Conservation (phyloP, 805 yeast genomes). For the Ogataea naganishii region DNA sequence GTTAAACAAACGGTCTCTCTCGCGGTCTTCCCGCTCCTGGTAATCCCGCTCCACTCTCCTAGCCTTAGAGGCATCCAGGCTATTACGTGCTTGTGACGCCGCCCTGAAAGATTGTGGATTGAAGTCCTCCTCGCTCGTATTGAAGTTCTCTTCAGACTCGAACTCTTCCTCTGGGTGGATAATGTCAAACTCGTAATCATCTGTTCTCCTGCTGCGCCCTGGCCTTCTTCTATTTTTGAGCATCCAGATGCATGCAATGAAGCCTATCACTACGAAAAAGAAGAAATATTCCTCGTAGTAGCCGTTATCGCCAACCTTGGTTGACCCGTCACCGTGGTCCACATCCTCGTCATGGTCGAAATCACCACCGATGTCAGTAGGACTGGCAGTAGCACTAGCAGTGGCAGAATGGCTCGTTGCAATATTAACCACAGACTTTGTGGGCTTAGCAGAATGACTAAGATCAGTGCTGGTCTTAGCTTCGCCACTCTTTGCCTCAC, state of each 20-base stretch:
- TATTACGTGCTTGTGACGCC: conserved; percentile 13
- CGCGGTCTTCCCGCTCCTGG: conserved; percentile 22
- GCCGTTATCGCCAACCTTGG: conserved; percentile 10
- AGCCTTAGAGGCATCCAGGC: conserved; percentile 14
- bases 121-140: conserved; percentile 30
- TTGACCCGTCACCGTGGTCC: conserved; percentile 13
- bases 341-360: conserved; percentile 9
- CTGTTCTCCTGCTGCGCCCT: conserved; percentile 43
- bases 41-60: conserved; percentile 6
- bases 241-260: conserved; percentile 34
- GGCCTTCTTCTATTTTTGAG: conserved; percentile 28
- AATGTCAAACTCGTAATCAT: conserved; percentile 71
- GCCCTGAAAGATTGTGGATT: conserved; percentile 8
- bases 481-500: conserved; percentile 25
- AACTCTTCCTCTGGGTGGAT: conserved; percentile 52
- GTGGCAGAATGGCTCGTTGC: conserved; percentile 7
- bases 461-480: too few species aligned
- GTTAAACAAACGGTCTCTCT: conserved; percentile 31
- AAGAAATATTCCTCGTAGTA: conserved; percentile 57
- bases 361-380: conserved; percentile 4
- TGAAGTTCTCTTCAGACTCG: conserved; percentile 25
- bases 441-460: conserved; percentile 7
- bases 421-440: background rate
- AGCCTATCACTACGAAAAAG: conserved; percentile 51
- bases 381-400: conserved; percentile 8